Conservation (phyloP, 805 yeast genomes). For the Phaffomyces thermotolerans region DNA sequence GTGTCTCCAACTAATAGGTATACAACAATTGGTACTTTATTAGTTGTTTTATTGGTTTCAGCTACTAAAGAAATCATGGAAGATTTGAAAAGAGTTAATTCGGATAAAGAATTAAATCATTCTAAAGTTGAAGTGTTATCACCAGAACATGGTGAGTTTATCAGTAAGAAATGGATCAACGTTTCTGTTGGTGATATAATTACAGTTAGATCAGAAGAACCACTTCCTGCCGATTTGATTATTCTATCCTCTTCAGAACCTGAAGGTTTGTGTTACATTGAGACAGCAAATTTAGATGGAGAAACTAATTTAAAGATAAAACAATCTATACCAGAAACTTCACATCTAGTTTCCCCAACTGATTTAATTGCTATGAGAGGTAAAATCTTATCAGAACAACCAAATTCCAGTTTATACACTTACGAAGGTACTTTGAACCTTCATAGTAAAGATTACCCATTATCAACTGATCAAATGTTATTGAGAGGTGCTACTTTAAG, state of each 20-base stretch:
- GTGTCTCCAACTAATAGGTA: constrained; percentile 95
- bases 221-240: constrained; percentile 89
- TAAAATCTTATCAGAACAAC: constrained; percentile 74
- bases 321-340: constrained; percentile 77
- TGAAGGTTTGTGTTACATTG: constrained; percentile 94
- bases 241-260: constrained; percentile 92
- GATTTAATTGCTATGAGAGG: constrained; percentile 51
- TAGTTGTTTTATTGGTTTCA: constrained; percentile 80
- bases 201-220: constrained; percentile 75
- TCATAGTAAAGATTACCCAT: constrained; percentile 54
- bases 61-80: constrained; percentile 89
- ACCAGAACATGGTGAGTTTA: constrained; percentile 51
- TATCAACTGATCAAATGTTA: constrained; percentile 85
- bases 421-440: constrained; percentile 78
- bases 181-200: constrained; percentile 90
- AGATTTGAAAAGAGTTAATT: constrained; percentile 79
- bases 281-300: constrained; percentile 96
- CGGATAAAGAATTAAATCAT: constrained; percentile 84
- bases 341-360: constrained; percentile 57
- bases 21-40: constrained; percentile 88
- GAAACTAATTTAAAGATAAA: constrained; percentile 95
- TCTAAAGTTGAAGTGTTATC: constrained; percentile 63
- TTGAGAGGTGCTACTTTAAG: constrained; percentile 93
- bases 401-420: constrained; percentile 89
- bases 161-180: constrained; percentile 70